phyloP scores from a whole-genome alignment of 495 filamentous ascomycete genomes.

The Achaetomiella virescens region DNA sequence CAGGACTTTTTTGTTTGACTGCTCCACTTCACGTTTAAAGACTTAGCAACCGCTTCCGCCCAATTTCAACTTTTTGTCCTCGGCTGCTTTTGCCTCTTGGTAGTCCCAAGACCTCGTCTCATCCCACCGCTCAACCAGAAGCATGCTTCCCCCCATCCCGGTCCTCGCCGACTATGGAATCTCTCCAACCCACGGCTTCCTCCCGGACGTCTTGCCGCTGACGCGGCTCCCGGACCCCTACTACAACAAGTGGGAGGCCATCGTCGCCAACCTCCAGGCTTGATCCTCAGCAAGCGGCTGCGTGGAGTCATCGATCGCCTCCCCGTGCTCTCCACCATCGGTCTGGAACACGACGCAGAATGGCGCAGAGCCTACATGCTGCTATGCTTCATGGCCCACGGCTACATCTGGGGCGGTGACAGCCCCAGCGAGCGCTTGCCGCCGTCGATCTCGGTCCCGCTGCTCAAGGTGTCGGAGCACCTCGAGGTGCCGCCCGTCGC shows the following conservation, averaged over 20 bases:
- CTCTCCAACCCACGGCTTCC: constrained; percentile 79
- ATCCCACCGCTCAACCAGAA: neutral
- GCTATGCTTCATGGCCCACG: constrained; percentile 75
- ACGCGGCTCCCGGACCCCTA: constrained; percentile 76
- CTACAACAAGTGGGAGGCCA: constrained; percentile 87
- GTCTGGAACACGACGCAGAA: constrained; percentile 74
- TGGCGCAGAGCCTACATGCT: constrained; percentile 86
- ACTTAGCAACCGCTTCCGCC: neutral
- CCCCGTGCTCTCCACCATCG: constrained; percentile 72
- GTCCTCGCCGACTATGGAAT: constrained; percentile 77
- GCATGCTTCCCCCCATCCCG: constrained; percentile 82
- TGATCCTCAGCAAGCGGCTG: constrained; percentile 77
- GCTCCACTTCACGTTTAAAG: constrained; percentile 12
- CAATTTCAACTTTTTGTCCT: neutral
- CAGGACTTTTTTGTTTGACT: constrained; percentile 36
- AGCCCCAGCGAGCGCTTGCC: constrained; percentile 77
- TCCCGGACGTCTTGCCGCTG: constrained; percentile 75
- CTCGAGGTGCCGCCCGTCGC: constrained; percentile 90
- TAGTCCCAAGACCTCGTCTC: constrained; percentile 9
- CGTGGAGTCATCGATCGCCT: constrained; percentile 69
- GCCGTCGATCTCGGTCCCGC: constrained; percentile 73
- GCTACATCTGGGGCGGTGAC: constrained; percentile 90
- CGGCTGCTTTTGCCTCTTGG: constrained; percentile 1
- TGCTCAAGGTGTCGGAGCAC: constrained; percentile 68
- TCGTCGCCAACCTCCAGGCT: constrained; percentile 76